Evolutionary conservation across 768 basidiomycete species (phyloP), one percentile per base, ranked within the genome.

Genomic region (Boletus sp.): DNA sequence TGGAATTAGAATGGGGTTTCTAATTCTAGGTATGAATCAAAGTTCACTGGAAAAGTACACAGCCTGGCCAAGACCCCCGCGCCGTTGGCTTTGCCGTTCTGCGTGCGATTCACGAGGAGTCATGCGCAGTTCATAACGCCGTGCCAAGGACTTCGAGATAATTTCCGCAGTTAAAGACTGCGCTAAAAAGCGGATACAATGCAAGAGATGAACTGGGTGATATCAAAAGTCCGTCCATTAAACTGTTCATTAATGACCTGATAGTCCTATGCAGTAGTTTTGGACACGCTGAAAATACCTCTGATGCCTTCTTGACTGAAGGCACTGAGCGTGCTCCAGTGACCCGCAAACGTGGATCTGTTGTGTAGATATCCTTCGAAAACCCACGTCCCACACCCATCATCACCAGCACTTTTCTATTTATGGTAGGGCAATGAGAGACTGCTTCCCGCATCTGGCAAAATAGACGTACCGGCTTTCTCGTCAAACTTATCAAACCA

Each of bases 231-330:
- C 68, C 68, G 66, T 68, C 70, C 57, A 69, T 69, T 59, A 59
- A 37, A 66, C 9, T 1, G 14, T 61, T 64, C 61, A 68, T 68
- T 68, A 63, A 70, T 65, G 41, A 59, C n/a, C 47, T 50, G 61
- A 68, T 59, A 63, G 66, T 66, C 64, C 65, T 72, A 64, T 48
- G 61, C 51, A 7, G 68, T 58, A n/a, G 61, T 67, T 67, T 80
- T 84, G 41, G 70, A 76, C 73, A 86, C 70, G 66, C 84, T 83
- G 72, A 86, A 86, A 54, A 86, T 79, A 18, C 84, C 84, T 14
- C 75, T 70, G 47, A 81, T 67, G 52, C 75, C 69, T 50, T 72
- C 67, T 30, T 59, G 68, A 24, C 73, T 73, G 20, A 63, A 64
- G 7, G 66, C 61, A 11, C 56, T 54, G 51, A 77, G 74, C 40